phyloP scores from a whole-genome alignment of 768 basidiomycete genomes.

The Russula sp. region DNA sequence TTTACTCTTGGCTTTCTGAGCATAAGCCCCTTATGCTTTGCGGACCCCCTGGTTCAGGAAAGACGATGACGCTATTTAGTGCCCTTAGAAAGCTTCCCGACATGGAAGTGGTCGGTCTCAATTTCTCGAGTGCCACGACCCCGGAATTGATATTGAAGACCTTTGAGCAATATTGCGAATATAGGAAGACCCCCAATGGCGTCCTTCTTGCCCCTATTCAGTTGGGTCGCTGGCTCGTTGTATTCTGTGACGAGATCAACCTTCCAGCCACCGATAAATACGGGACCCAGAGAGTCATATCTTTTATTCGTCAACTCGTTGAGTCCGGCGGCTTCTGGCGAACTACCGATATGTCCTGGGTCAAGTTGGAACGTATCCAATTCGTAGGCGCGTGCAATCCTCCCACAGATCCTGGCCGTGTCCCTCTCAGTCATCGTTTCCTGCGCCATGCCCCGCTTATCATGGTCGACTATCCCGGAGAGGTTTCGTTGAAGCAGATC shows the following conservation, averaged over 20 bases:
- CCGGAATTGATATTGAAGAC: constrained; percentile 98
- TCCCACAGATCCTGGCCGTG: constrained; percentile 97
- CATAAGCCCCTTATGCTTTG: constrained; percentile 98
- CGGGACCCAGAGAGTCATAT: constrained; percentile 97
- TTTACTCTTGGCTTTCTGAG: constrained; percentile 98
- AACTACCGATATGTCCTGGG: constrained; percentile 92
- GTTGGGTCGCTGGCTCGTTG: constrained; percentile 96
- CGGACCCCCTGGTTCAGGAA: constrained; percentile 99
- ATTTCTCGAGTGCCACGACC: constrained; percentile 98
- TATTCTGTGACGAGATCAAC: constrained; percentile 99
- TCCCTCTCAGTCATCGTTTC: constrained; percentile 97
- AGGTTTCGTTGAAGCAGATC: constrained; percentile 94
- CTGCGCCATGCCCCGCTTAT: constrained; percentile 94
- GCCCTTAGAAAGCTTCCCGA: constrained; percentile 96
- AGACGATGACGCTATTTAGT: constrained; percentile 99
- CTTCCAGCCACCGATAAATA: constrained; percentile 96
- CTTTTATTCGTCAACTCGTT: constrained; percentile 95
- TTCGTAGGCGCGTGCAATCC: constrained; percentile 99
- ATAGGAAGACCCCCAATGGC: constrained; percentile 97
- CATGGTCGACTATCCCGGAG: constrained; percentile 99
- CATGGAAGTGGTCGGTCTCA: constrained; percentile 98
- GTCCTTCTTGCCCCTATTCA: constrained; percentile 91
- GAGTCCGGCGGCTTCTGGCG: constrained; percentile 96
- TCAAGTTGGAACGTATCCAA: constrained; percentile 96
- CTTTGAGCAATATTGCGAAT: constrained; percentile 99